phyloP scores from a whole-genome alignment of 2,329 filamentous ascomycete genomes.

The Chaetomium sp. region DNA sequence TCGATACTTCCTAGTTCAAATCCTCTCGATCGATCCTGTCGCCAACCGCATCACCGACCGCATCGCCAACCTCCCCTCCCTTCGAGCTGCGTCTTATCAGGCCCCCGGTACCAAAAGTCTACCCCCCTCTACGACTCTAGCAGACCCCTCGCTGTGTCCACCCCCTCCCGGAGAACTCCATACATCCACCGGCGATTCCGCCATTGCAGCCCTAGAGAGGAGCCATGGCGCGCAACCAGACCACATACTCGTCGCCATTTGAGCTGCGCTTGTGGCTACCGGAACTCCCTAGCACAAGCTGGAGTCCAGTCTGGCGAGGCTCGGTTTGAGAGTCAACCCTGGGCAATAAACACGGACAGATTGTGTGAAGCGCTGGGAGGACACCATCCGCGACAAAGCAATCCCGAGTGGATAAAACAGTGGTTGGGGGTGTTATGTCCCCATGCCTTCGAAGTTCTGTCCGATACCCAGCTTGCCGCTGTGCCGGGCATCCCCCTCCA shows the following conservation, averaged over 20 bases:
- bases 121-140: background rate
- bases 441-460: background rate
- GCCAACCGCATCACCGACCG: background rate
- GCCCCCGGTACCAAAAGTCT: background rate
- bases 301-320: background rate
- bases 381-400: background rate
- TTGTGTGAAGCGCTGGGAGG: background rate
- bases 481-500: background rate
- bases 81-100: background rate
- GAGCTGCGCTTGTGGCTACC: background rate
- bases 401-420: background rate
- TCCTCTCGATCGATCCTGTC: background rate
- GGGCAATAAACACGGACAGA: background rate
- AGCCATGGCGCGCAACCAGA: background rate
- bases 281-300: background rate
- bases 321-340: conserved; percentile 3
- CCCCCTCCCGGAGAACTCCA: background rate
- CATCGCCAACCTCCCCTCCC: background rate
- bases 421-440: conserved; percentile 2
- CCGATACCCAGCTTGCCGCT: conserved; percentile 8
- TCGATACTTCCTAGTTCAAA: background rate
- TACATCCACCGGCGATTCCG: background rate
- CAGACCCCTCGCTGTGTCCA: background rate
- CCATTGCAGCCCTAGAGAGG: no score
- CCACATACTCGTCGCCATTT: background rate